Base-by-base conservation (phyloP, 129 eudicot species). In the Escallonia rubra region DNA sequence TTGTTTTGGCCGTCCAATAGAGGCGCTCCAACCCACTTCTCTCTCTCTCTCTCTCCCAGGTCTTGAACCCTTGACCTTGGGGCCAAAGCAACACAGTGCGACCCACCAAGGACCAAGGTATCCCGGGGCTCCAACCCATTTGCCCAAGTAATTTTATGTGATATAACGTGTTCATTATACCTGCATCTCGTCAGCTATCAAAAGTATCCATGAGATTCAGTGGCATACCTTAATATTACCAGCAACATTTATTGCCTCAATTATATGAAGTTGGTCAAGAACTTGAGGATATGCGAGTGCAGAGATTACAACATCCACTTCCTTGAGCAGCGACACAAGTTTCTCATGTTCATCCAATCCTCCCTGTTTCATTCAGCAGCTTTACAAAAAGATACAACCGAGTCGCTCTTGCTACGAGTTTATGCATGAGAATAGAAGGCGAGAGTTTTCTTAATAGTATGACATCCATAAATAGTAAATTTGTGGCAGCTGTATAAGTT, bases 251-350 rank as follows among this genome's bases (percentile, higher is more conserved):
- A 78, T 72, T 14, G 76, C 76, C 7, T 13, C 42, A 45, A 78
- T 78, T 12, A 78, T 72, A 34, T 78, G 62, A 34, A 67, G 64
- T 57, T 78, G 82, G 3, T 78, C 74, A 63, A 78, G 77, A 38
- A 43, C 16, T 8, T 56, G 71, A n/a, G 78, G 77, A 47, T 66
- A 48, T 55, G 74, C 74, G 5, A 78, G 57, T 3, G 77, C 23
- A 0, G 76, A 64, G 10, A 78, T 72, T 52, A 72, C 82, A 54
- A 78, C 62, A 41, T 78, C 82, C 6, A 72, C 82, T 51, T 61
- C 57, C 4, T 63, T 54, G 9, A 72, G 45, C 10, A 41, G 71
- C 9, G 73, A 59, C 6, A 78, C 74, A 12, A 78, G 74, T 51
- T 78, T 72, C 54, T 64, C 82, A 7, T 78, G 78, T 6, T 78